These are phyloP conservation scores for Nepenthes alata DNA, from an alignment of 179 eudicot species.

Conservation along the genomic window DNA sequence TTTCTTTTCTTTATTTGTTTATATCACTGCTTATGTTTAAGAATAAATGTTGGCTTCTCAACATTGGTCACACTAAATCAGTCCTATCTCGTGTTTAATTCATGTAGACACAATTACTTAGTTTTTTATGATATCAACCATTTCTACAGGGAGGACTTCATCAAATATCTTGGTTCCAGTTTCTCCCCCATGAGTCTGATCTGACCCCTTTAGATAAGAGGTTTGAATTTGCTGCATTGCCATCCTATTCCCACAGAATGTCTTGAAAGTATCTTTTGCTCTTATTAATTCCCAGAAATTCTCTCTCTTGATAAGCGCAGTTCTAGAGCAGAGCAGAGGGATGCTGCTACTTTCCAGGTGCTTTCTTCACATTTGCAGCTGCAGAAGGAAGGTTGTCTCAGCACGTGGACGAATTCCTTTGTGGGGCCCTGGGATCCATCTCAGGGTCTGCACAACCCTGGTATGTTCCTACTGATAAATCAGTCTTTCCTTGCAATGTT, in stretches of 20 bases:
- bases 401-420: constrained; percentile 87
- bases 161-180: constrained; percentile 91
- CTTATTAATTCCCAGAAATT: neutral
- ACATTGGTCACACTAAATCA: neutral
- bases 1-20: neutral
- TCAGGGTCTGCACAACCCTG: constrained; percentile 92
- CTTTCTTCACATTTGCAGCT: constrained; percentile 76
- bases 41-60: neutral
- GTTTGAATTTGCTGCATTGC: constrained; percentile 16
- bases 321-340: constrained; percentile 41
- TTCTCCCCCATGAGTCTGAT: constrained; percentile 68
- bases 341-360: constrained; percentile 50
- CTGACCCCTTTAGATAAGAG: constrained; percentile 46
- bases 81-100: neutral
- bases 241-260: neutral
- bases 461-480: constrained; percentile 18
- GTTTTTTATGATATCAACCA: constrained; percentile 2
- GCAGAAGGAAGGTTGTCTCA: constrained; percentile 83
- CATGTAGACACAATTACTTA: neutral
- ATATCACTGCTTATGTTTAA: neutral
- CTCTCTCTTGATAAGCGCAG: constrained; percentile 11
- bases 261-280: neutral
- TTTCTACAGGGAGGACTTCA: constrained; percentile 72
- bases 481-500: neutral
- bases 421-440: constrained; percentile 99